phyloP scores from a whole-genome alignment of 176 grass and related monocot genomes.

The Phyllostachys edulis region DNA sequence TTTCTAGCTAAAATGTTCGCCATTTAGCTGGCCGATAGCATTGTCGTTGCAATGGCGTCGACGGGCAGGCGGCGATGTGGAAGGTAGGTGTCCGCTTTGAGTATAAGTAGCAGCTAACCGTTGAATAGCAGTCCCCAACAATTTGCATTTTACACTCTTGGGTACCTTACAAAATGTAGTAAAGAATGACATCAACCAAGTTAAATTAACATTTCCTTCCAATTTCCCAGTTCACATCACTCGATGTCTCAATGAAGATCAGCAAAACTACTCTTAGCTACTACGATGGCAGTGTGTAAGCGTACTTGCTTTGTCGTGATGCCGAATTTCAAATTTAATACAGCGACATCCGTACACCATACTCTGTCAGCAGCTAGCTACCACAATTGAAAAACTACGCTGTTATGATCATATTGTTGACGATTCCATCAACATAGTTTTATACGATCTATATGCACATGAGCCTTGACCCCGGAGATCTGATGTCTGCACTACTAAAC shows the following conservation, averaged over 20 bases:
- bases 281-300: background rate
- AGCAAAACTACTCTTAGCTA: background rate
- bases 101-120: background rate
- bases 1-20: background rate
- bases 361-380: constrained; percentile 20
- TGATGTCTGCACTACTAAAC: constrained; percentile 4
- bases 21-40: background rate
- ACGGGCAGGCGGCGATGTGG: background rate
- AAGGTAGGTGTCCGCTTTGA: background rate
- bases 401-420: constrained; percentile 32
- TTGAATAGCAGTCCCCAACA: background rate
- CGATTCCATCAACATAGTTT: constrained; percentile 29
- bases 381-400: constrained; percentile 11
- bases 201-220: background rate
- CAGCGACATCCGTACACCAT: constrained; percentile 15
- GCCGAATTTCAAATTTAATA: background rate
- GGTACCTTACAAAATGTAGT: background rate
- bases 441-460: background rate
- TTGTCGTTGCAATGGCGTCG: background rate
- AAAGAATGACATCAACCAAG: background rate
- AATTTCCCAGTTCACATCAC: background rate
- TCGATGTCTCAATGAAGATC: background rate
- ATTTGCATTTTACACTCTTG: background rate
- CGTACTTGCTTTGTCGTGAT: constrained; percentile 9
- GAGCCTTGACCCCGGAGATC: constrained; percentile 11